Base-by-base conservation (phyloP, 2,329 filamentous ascomycete species). In the Talaromyces sp. region DNA sequence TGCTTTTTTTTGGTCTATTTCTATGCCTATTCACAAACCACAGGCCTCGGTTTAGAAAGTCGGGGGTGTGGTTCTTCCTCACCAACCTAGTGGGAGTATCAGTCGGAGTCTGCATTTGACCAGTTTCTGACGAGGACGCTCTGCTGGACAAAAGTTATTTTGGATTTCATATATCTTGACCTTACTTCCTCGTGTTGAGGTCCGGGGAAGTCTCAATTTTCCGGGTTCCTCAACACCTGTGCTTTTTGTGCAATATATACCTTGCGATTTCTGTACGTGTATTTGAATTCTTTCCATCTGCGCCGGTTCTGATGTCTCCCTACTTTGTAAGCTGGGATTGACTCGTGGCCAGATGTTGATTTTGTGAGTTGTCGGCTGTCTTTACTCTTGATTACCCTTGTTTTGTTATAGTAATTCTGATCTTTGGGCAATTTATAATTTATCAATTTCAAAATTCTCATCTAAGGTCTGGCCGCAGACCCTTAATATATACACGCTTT, bases 301-400 rank as follows among this genome's bases (percentile, higher is more conserved):
- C 63, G 77, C 75, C 78, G 77, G 74, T 79, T 81, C 80, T 82
- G 80, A 81, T 71, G 80, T 82, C 79, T 81, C 79, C 78, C 73
- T 55, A 65, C 65, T 64, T 40, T 12, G 40, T 14, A 54, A 34
- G 23, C 50, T 60, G 66, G 75, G 76, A 78, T 82, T 77, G 80
- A 82, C 80, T 82, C 80, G 80, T 81, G 79, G 78, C 78, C 69
- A 65, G 68, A 60, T 65, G 64, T 61, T 65, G 62, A 57, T 60
- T 52, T 65, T 64, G 12, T 30, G 2, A 27, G 5, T 47, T 16
- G 23, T 53, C 9, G 18, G 47, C 27, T 28, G 16, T 31, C 30
- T n/a, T 30, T 12, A n/a, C 9, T 18, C 10, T 4, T 47, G 44
- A 47, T 47, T 47, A 47, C 44, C 44, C 44, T 36, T 18, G n/a